A percentile compares a stretch with the other conserved stretches of the same genome.
Evolutionary conservation across 2,329 filamentous ascomycete species (phyloP).

Genomic region (Hypoxylon sp.): DNA sequence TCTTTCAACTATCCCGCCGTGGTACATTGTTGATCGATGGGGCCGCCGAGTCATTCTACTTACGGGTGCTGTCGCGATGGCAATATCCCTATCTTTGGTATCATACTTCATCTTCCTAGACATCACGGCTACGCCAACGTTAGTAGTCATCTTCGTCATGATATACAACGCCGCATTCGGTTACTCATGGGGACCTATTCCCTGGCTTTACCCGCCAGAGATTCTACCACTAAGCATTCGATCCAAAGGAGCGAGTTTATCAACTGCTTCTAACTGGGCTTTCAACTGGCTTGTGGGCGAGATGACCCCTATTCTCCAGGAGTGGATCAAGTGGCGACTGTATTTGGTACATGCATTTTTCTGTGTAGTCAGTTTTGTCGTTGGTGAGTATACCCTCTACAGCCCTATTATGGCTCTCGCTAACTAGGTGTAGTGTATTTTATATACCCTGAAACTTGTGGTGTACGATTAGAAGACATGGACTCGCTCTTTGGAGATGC

Average conservation of each 20-base stretch:
- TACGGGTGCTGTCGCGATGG: slow-evolving; percentile 91
- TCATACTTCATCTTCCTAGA: slow-evolving; percentile 97
- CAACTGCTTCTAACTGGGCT: slow-evolving; percentile 97
- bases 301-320: slow-evolving; percentile 93
- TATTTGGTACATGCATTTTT: slow-evolving; percentile 98
- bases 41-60: slow-evolving; percentile 91
- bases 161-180: slow-evolving; percentile 98
- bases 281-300: slow-evolving; percentile 98
- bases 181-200: slow-evolving; percentile 95
- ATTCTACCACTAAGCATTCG: slow-evolving; percentile 96
- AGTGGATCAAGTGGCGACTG: slow-evolving; percentile 91
- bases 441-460: slow-evolving; percentile 96
- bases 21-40: slow-evolving; percentile 96
- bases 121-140: slow-evolving; percentile 79
- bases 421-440: slow-evolving; percentile 81
- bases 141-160: slow-evolving; percentile 97
- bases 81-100: slow-evolving; percentile 87
- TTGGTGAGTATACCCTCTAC: slow-evolving; percentile 76
- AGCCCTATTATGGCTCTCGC: slow-evolving; percentile 9
- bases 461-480: slow-evolving; percentile 97
- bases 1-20: slow-evolving; percentile 91
- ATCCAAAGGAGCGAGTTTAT: slow-evolving; percentile 96
- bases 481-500: slow-evolving; percentile 94
- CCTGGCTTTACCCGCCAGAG: slow-evolving; percentile 99
- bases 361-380: slow-evolving; percentile 93